These are phyloP conservation scores for Corylus avellana DNA, from an alignment of 306 rosid genomes.

Conservation along the genomic window DNA sequence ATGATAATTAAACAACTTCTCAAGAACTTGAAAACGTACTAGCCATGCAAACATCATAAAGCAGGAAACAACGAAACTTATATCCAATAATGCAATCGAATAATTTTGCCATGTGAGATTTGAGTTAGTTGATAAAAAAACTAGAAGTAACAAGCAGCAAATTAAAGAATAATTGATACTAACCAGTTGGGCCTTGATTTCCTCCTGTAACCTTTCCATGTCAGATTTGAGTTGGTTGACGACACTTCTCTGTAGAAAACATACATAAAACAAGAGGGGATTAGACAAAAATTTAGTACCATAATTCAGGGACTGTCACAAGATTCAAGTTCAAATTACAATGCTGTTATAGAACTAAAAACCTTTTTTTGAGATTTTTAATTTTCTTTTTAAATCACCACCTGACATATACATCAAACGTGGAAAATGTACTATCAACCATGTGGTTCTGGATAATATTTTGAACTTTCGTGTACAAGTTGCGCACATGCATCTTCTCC, in stretches of 20 bases:
- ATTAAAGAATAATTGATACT: constrained; percentile 30
- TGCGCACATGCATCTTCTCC: not conserved
- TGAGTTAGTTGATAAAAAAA: not conserved
- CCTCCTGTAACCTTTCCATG: constrained; percentile 74
- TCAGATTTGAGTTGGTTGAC: constrained; percentile 86
- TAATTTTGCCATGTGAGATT: not conserved
- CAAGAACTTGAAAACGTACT: not conserved
- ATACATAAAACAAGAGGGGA: constrained; percentile 24
- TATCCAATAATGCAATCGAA: not conserved
- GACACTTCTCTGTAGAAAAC: constrained; percentile 58
- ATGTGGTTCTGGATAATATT: not conserved
- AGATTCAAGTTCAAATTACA: not conserved
- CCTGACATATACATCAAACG: not conserved
- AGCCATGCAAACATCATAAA: not conserved
- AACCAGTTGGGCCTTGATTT: constrained; percentile 79
- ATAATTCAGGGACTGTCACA: not conserved
- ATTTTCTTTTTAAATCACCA: not conserved
- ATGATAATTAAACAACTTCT: not conserved
- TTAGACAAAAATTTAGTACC: not conserved
- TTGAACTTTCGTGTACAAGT: not conserved
- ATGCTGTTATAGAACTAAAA: too few species aligned
- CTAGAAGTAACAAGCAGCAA: constrained; percentile 15
- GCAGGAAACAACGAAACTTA: not conserved
- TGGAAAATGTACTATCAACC: not conserved
- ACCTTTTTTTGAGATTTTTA: not conserved